phyloP scores from a whole-genome alignment of 768 basidiomycete genomes.

The Rhizopogon roseolus region DNA sequence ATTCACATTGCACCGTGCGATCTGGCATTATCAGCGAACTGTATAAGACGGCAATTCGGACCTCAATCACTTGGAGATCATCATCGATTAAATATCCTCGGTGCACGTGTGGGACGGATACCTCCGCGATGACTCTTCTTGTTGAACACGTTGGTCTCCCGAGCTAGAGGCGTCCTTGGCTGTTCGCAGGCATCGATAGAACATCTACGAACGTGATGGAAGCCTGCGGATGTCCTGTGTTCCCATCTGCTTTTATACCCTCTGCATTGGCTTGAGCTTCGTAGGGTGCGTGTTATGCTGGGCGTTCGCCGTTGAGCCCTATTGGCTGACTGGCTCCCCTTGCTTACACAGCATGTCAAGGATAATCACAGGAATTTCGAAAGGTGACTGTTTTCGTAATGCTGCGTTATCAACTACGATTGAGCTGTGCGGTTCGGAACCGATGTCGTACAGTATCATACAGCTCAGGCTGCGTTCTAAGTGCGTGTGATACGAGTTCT shows the following conservation, averaged over 20 bases:
- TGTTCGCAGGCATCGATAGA: neutral
- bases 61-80: neutral
- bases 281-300: neutral
- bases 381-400: neutral
- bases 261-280: neutral
- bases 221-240: neutral
- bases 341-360: neutral
- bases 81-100: neutral
- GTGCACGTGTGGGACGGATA: neutral
- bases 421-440: neutral
- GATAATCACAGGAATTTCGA: neutral
- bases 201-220: neutral
- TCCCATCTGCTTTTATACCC: neutral
- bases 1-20: no score
- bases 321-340: neutral
- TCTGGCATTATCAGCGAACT: neutral
- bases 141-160: neutral
- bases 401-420: conserved; percentile 1
- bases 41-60: neutral
- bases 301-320: neutral
- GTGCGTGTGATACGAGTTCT: neutral
- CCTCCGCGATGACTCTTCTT: neutral
- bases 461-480: neutral
- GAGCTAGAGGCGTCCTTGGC: neutral
- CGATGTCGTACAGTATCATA: neutral